These are phyloP conservation scores for Elaeis oleifera DNA, from an alignment of 202 grass and related monocot species.

Conservation along the genomic window DNA sequence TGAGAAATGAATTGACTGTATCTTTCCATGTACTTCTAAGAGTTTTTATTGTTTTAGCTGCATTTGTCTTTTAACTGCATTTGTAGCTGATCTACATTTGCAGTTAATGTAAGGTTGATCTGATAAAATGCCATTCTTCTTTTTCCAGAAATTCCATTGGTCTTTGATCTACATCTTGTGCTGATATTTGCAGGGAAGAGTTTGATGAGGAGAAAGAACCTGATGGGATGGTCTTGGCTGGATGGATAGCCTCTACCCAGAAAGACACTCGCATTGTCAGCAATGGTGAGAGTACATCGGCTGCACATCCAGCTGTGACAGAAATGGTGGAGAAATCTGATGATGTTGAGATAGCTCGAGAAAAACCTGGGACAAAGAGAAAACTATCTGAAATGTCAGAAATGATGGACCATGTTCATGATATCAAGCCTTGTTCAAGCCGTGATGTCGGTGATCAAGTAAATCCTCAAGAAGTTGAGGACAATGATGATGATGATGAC, in stretches of 20 bases:
- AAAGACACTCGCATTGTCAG: conserved; percentile 33
- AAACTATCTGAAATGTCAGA: conserved; percentile 61
- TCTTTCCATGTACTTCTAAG: too few relatives aligned
- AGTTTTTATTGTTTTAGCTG: too few relatives aligned
- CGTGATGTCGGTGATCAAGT: conserved; percentile 17
- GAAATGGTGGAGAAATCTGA: conserved; percentile 13
- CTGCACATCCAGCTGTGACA: conserved; percentile 26
- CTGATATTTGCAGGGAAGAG: conserved; percentile 62
- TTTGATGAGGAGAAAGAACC: conserved; percentile 85
- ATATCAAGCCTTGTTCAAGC: conserved; percentile 6
- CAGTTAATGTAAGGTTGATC: too few relatives aligned
- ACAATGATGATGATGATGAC: conserved; percentile 43
- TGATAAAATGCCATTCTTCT: too few relatives aligned
- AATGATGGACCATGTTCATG: conserved; percentile 34
- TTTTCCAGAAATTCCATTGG: too few relatives aligned
- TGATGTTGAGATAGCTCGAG: conserved; percentile 7
- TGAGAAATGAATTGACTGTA: too few relatives aligned
- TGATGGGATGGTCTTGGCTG: conserved; percentile 77
- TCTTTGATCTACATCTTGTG: too few relatives aligned
- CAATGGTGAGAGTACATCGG: conserved; percentile 45
- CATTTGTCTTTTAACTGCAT: too few relatives aligned
- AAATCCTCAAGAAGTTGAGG: conserved; percentile 51
- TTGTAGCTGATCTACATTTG: too few relatives aligned
- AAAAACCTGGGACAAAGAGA: conserved; percentile 53
- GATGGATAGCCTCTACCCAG: conserved; percentile 38